A percentile compares a stretch with the other conserved stretches of the same genome.
These are phyloP conservation scores for Penicillium sp. DNA, from an alignment of 2,329 filamentous ascomycete species.

Conservation along the genomic window DNA sequence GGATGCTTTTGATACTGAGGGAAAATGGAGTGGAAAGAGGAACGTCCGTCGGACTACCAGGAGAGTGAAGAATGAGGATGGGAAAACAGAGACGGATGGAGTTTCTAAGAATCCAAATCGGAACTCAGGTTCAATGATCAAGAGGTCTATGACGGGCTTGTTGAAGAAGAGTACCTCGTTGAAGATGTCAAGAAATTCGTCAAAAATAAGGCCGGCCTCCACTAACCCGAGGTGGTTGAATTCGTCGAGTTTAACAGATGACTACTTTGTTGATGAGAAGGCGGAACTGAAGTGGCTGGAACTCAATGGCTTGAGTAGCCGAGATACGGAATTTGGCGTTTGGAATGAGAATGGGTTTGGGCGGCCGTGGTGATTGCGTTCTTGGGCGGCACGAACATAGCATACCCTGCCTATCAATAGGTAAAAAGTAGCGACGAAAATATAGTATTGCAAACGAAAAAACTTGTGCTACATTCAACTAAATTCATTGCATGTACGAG, in stretches of 20 bases:
- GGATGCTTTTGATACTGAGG: constrained; percentile 8
- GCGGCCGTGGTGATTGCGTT: background rate
- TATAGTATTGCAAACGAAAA: background rate
- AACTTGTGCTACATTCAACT: background rate
- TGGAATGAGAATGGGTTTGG: constrained; percentile 1
- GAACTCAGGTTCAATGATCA: constrained; percentile 6
- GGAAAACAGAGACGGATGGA: background rate
- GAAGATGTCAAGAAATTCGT: constrained; percentile 12
- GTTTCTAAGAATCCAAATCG: background rate
- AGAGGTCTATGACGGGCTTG: constrained; percentile 14
- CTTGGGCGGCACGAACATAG: background rate
- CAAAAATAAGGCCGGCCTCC: constrained; percentile 2
- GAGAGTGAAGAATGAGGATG: background rate
- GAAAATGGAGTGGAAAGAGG: background rate
- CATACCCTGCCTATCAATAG: background rate
- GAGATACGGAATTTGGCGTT: background rate
- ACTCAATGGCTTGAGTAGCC: constrained; percentile 4
- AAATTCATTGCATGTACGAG: background rate
- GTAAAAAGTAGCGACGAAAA: background rate
- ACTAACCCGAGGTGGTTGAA: constrained; percentile 13
- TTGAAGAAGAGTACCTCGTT: constrained; percentile 11
- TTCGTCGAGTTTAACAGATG: constrained; percentile 10
- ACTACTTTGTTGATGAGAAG: constrained; percentile 9
- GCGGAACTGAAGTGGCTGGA: constrained; percentile 18
- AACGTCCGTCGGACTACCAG: background rate